Conservation (phyloP, 2,329 filamentous ascomycete genomes). For the Pezicula rhizophila region DNA sequence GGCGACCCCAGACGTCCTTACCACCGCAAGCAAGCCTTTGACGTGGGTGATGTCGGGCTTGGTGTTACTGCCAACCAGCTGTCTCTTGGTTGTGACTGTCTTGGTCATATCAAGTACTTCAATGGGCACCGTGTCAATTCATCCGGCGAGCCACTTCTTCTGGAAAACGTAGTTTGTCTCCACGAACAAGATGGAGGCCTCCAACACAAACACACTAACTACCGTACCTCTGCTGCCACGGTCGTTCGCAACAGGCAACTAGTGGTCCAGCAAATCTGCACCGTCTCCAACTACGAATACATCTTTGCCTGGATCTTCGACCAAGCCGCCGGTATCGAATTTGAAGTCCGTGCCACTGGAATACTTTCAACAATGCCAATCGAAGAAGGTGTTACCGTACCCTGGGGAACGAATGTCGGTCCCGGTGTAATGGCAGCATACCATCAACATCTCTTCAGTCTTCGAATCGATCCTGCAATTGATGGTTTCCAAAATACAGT, state of each 20-base stretch:
- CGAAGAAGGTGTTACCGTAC: conserved; percentile 56
- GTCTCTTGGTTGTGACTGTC: conserved; percentile 60
- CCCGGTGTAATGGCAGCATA: conserved; percentile 64
- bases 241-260: conserved; percentile 59
- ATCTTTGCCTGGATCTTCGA: conserved; percentile 68
- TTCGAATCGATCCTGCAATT: conserved; percentile 57
- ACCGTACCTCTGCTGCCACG: conserved; percentile 57
- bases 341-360: conserved; percentile 64
- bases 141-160: conserved; percentile 45
- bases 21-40: conserved; percentile 63
- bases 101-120: conserved; percentile 54
- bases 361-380: conserved; percentile 63
- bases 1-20: conserved; percentile 56
- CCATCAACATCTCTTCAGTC: conserved; percentile 73
- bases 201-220: conserved; percentile 66
- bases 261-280: conserved; percentile 65
- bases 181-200: conserved; percentile 65
- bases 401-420: conserved; percentile 63
- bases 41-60: conserved; percentile 61
- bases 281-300: conserved; percentile 68
- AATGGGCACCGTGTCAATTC: background rate
- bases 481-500: conserved; percentile 50
- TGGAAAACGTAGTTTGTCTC: conserved; percentile 62
- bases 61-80: conserved; percentile 63
- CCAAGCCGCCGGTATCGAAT: conserved; percentile 60